Evolutionary conservation across 257 asterid genomes (phyloP), one percentile per base, ranked within the genome.

Genomic region (Cynanchum wilfordii): DNA sequence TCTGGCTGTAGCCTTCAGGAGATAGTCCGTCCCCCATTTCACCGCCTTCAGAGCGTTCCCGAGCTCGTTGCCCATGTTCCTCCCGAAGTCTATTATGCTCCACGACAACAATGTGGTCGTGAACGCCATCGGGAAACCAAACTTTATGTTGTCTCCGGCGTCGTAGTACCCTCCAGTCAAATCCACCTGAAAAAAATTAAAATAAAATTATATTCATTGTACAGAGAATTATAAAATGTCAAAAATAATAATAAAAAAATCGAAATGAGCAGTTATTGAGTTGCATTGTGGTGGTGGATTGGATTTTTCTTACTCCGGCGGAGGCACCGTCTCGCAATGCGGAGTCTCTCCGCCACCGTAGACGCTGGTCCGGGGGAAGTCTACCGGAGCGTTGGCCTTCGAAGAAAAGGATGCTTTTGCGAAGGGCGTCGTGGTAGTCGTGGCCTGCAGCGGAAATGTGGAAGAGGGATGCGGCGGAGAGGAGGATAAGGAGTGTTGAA

Each of bases 381-480:
- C 76, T 75, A 44, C 98, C 98, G 3, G 98, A 90, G 81, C 98
- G 97, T 71, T 92, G 98, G 84, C 96, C 98, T 79, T 92, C 98
- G 80, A 89, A 90, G 91, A 90, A 92, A 19, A 92, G 87, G 29
- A 92, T 87, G 86, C 98, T 86, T 79, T 92, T 92, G 1, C 82
- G 86, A 65, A 92, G 96, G 25, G 97, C 97, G 51, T 87, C 97
- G 42, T 78, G 83, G 91, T 92, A 92, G 78, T 92, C 77, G 29
- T 88, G 96, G 67, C 82, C 76, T 36, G 66, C 70, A 6, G 81
- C 76, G 64, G 77, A 42, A 7, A 20, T 72, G 68, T 19, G 63
- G 64, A 56, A 73, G 65, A 27, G 2, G 70, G 67, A 10, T 70
- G 57, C 59, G 47, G 75, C 59, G 4, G n/a, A 70, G 51, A 72